phyloP scores from a whole-genome alignment of 2,329 filamentous ascomycete genomes.

The Mycogone perniciosa region DNA sequence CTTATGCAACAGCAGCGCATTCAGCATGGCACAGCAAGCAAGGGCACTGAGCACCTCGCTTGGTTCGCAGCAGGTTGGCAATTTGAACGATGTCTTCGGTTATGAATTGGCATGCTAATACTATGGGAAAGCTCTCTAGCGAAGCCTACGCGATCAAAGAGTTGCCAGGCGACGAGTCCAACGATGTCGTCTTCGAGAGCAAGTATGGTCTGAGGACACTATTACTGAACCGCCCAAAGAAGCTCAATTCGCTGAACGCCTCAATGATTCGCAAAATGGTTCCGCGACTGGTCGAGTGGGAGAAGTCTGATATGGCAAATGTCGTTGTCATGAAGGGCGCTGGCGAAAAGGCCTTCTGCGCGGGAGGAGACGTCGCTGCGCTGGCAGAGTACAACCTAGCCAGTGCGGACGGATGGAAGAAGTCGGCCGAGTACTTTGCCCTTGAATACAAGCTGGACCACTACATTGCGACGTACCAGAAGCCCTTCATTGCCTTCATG shows the following conservation, averaged over 20 bases:
- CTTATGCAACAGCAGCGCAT: conserved; percentile 29
- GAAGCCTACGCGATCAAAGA: conserved; percentile 42
- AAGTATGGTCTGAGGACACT: conserved; percentile 86
- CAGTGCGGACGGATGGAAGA: conserved; percentile 62
- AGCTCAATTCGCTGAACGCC: conserved; percentile 85
- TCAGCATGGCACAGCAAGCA: conserved; percentile 73
- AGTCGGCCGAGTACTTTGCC: conserved; percentile 79
- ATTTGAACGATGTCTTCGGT: background rate
- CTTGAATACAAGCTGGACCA: conserved; percentile 97
- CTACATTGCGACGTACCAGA: conserved; percentile 85
- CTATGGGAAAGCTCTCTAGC: conserved; percentile 27
- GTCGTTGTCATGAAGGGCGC: conserved; percentile 87
- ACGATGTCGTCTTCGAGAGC: conserved; percentile 90
- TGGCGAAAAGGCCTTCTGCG: conserved; percentile 80
- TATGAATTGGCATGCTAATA: conserved; percentile 1
- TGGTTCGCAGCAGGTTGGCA: conserved; percentile 24
- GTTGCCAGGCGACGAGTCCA: conserved; percentile 62
- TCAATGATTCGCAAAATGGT: conserved; percentile 96
- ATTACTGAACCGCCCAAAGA: conserved; percentile 87
- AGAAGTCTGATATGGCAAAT: conserved; percentile 90
- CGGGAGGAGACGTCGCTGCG: conserved; percentile 81
- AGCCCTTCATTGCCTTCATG: conserved; percentile 93
- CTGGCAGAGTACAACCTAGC: conserved; percentile 68
- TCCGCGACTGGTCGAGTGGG: conserved; percentile 85
- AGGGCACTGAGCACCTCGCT: conserved; percentile 60